Conservation (phyloP, 2,329 filamentous ascomycete genomes). For the Exophiala spinifera region DNA sequence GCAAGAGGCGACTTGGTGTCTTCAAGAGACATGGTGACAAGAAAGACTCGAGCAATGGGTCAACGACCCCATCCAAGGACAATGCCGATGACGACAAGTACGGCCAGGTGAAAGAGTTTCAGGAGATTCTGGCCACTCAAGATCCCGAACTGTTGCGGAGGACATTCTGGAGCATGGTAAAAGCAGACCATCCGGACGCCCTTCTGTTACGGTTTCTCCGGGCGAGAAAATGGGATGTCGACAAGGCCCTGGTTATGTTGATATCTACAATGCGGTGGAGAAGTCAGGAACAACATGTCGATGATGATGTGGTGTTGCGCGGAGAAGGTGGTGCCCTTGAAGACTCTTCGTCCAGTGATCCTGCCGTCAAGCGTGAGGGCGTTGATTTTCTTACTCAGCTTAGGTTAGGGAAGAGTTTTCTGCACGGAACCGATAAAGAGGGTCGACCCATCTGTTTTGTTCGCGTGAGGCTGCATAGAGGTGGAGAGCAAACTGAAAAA, state of each 20-base stretch:
- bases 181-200: slow-evolving; percentile 90
- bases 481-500: slow-evolving; percentile 77
- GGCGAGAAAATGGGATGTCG: slow-evolving; percentile 93
- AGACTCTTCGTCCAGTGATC: slow-evolving; percentile 58
- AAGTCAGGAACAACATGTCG: slow-evolving; percentile 75
- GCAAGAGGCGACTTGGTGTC: slow-evolving; percentile 70
- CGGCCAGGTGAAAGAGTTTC: slow-evolving; percentile 81
- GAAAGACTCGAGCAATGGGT: slow-evolving; percentile 35
- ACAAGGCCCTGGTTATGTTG: slow-evolving; percentile 90
- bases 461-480: slow-evolving; percentile 74
- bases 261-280: slow-evolving; percentile 94
- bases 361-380: slow-evolving; percentile 63
- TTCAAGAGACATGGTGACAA: slow-evolving; percentile 56
- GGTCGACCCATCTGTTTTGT: slow-evolving; percentile 86
- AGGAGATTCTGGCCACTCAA: slow-evolving; percentile 72
- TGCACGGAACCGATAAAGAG: slow-evolving; percentile 81
- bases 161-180: slow-evolving; percentile 90
- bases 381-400: slow-evolving; percentile 80
- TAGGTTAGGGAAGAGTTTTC: slow-evolving; percentile 85
- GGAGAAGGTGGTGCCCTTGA: slow-evolving; percentile 68
- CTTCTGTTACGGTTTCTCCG: slow-evolving; percentile 77
- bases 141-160: slow-evolving; percentile 73
- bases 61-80: slow-evolving; percentile 39
- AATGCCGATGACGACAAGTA: slow-evolving; percentile 77
- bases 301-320: slow-evolving; percentile 77